Percentiles rank a stretch among this genome's conserved stretches.
Conservation (phyloP, 805 yeast species). For the Alloascoidea hylecoeti region DNA sequence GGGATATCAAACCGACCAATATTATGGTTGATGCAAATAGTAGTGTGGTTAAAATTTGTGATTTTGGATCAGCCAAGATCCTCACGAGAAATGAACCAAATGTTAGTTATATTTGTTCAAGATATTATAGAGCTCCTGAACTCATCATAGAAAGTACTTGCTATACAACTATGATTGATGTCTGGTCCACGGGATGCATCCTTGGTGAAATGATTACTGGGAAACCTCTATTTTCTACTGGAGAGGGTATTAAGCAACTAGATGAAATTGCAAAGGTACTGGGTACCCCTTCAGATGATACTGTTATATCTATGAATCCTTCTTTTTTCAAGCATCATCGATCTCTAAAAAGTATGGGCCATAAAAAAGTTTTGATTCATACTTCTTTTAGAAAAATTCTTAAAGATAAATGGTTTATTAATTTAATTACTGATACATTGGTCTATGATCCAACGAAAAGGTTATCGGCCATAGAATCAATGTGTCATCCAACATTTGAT, state of each 20-base stretch:
- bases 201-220: conserved; percentile 76
- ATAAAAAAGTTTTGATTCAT: conserved; percentile 17
- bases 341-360: conserved; percentile 26
- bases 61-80: conserved; percentile 74
- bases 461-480: conserved; percentile 48
- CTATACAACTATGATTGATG: conserved; percentile 75
- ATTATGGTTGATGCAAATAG: conserved; percentile 54
- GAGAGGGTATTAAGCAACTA: conserved; percentile 72
- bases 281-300: conserved; percentile 72
- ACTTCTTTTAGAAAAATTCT: conserved; percentile 45
- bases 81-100: conserved; percentile 65
- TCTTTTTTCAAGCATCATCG: conserved; percentile 78
- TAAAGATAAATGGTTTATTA: conserved; percentile 47
- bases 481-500: conserved; percentile 63
- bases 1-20: conserved; percentile 66
- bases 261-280: conserved; percentile 73
- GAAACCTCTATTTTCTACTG: conserved; percentile 79
- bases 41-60: conserved; percentile 65
- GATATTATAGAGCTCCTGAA: conserved; percentile 81
- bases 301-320: conserved; percentile 68
- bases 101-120: conserved; percentile 70
- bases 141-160: conserved; percentile 75
- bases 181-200: conserved; percentile 85
- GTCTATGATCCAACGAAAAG: conserved; percentile 67
- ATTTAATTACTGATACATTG: conserved; percentile 51